These are phyloP conservation scores for Botrytis sinoallii DNA, from an alignment of 2,329 filamentous ascomycete species.

Conservation along the genomic window DNA sequence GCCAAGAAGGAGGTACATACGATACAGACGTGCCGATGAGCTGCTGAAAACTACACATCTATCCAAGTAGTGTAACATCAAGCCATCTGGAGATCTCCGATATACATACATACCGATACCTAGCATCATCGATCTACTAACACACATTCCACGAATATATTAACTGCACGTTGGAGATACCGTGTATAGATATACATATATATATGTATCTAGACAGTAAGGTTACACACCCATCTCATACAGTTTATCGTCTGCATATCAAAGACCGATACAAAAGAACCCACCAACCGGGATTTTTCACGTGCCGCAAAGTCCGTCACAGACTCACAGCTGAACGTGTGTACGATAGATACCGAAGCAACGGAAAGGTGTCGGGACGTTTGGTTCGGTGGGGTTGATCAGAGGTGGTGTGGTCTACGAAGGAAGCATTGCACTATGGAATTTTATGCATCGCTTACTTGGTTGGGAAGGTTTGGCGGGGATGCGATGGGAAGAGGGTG, in stretches of 20 bases:
- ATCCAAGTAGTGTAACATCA: not conserved
- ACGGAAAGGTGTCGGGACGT: not conserved
- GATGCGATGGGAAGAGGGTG: not conserved
- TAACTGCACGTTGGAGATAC: not conserved
- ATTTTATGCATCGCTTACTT: not conserved
- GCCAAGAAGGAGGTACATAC: not conserved
- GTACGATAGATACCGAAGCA: not conserved
- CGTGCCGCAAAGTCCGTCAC: not conserved
- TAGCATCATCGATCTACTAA: too few species aligned
- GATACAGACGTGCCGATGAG: not conserved
- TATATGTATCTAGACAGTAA: not conserved
- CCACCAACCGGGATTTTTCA: not conserved
- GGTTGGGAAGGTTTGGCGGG: not conserved
- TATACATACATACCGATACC: not conserved
- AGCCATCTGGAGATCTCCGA: slow-evolving; percentile 1
- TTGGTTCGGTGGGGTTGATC: not conserved
- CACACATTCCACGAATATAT: not conserved
- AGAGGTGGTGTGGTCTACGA: not conserved
- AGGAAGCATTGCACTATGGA: not conserved
- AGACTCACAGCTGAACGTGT: not conserved
- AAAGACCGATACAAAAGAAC: not conserved
- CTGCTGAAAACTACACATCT: not conserved
- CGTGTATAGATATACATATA: too few species aligned
- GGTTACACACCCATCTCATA: not conserved
- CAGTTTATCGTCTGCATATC: not conserved